Evolutionary conservation across 345 rosid species (phyloP), one percentile per base, ranked within the genome.

Genomic region (Rhodomyrtus tomentosa): DNA sequence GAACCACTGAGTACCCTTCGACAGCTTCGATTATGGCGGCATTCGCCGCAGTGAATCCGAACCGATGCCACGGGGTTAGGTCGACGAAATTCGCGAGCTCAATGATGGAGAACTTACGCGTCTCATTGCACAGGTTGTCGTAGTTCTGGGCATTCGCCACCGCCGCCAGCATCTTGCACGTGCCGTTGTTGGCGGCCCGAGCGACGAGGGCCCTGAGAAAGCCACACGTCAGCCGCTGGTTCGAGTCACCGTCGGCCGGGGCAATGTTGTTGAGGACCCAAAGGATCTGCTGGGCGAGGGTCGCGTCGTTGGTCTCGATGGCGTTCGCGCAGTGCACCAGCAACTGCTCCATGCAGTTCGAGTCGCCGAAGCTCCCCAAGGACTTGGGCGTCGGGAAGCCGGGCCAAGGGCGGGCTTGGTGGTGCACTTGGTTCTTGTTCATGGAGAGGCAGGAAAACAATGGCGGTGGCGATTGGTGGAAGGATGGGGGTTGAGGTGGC

Each of bases 1-100:
- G 99, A 42, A 96, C 86, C 10, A 91, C 88, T 0, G 97, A 88
- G 82, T 88, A 92, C 74, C 98, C 98, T 83, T 96, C 93, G 6
- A 93, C 88, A 2, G 98, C 96, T 76, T 96, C 98, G 4, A 95
- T 80, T 6, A 96, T 91, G 4, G 95, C 93, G 22, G 97, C 93
- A 80, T 95, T 96, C 11, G 99, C 98, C 1, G 97, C 93, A 2
- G 98, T 93, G 92, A 93, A 96, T 6, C 99, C 99, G 82, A 96
- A 96, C 13, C 98, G 94, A 55, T 96, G 98, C 98, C 98, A 95
- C 0, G 98, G 98, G n/a, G 97, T 94, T 55, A 96, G 86, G 92
- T 96, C 99, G 4, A 96, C 98, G 84, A 93, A 96, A 59, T 89
- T 80, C 6, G 99, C 98, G 0, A 96, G 95, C 90, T 95, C 98